Percentiles rank a stretch among this genome's conserved stretches.
Evolutionary conservation across 2,329 filamentous ascomycete genomes (phyloP).

Genomic region (Verticillium alfalfae): DNA sequence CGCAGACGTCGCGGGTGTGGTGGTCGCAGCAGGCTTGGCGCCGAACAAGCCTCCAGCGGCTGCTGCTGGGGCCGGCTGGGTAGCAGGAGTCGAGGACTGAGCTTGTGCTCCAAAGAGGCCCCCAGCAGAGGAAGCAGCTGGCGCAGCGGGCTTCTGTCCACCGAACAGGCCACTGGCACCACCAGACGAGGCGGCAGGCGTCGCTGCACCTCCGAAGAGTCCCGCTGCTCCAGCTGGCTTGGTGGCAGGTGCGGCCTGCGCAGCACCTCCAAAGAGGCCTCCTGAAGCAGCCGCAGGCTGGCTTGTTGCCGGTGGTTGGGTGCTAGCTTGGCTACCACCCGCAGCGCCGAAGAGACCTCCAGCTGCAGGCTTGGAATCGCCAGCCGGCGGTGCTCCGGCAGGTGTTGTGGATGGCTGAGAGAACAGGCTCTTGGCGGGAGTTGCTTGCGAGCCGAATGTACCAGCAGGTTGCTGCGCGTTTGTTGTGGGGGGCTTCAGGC

Average conservation of each 20-base stretch:
- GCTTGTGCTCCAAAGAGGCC: slow-evolving; percentile 12
- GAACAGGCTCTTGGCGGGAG: slow-evolving; percentile 43
- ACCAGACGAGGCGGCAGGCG: slow-evolving; percentile 3
- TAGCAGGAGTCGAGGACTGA: slow-evolving; percentile 3
- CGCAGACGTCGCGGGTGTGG: slow-evolving; percentile 22
- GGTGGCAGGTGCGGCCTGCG: slow-evolving; percentile 16
- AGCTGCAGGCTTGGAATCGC: slow-evolving; percentile 20
- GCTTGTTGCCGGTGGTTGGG: slow-evolving; percentile 12
- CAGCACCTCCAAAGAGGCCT: slow-evolving; percentile 22
- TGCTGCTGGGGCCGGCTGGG: slow-evolving; percentile 18
- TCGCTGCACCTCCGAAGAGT: slow-evolving; percentile 14
- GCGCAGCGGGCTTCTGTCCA: slow-evolving; percentile 8
- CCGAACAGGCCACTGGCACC: slow-evolving; percentile 10
- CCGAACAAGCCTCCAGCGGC: slow-evolving; percentile 28
- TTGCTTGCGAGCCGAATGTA: slow-evolving; percentile 21
- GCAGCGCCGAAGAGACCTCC: slow-evolving; percentile 23
- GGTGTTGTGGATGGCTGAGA: slow-evolving; percentile 48
- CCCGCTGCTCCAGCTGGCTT: slow-evolving; percentile 12
- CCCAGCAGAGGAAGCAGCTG: slow-evolving; percentile 7
- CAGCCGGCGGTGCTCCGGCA: slow-evolving; percentile 46
- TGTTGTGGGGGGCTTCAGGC: slow-evolving; percentile 6
- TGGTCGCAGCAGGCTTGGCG: slow-evolving; percentile 29
- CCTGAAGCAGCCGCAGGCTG: slow-evolving; percentile 15
- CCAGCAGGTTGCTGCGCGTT: slow-evolving; percentile 7
- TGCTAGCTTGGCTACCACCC: slow-evolving; percentile 3